Percentiles rank a stretch among this genome's conserved stretches.
phyloP scores from a whole-genome alignment of 371 early-diverging fungal species.

The Coemansia sp. region DNA sequence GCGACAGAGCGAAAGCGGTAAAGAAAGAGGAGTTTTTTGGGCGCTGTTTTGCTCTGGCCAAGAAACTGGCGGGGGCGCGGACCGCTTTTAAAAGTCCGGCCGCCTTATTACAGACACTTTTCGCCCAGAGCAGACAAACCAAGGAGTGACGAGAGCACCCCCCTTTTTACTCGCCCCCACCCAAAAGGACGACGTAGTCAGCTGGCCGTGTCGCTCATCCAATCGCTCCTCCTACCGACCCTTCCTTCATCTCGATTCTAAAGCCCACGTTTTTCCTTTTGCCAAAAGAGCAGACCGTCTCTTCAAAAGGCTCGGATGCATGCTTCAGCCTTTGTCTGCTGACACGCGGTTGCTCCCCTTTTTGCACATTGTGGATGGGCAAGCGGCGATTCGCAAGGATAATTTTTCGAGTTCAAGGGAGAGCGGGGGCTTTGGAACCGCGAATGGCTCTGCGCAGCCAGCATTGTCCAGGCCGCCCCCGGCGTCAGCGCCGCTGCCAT shows the following conservation, averaged over 20 bases:
- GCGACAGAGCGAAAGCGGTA: not conserved
- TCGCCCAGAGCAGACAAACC: not conserved
- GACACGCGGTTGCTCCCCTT: not conserved
- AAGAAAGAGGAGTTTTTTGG: not conserved
- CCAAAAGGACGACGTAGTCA: constrained; percentile 4
- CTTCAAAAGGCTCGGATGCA: not conserved
- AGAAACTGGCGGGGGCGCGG: too few relatives aligned
- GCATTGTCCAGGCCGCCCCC: too few relatives aligned
- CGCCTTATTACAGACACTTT: not conserved
- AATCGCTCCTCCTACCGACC: not conserved
- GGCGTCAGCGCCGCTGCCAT: too few relatives aligned
- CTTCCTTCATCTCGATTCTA: not conserved
- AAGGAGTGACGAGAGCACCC: not conserved
- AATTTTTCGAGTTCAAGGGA: not conserved
- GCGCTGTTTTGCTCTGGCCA: too few relatives aligned
- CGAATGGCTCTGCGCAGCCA: too few relatives aligned
- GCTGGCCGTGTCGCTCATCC: constrained; percentile 3
- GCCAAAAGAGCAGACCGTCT: not conserved
- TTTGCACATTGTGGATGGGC: not conserved
- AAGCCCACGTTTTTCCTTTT: constrained; percentile 3
- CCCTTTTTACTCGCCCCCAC: constrained; percentile 1
- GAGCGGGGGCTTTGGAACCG: too few relatives aligned
- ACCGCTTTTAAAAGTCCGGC: constrained; percentile 1
- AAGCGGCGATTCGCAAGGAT: not conserved
- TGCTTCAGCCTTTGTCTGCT: too few relatives aligned